Evolutionary conservation across 371 early-diverging fungal genomes (phyloP).

Genomic region (Funneliformis caledonium): DNA sequence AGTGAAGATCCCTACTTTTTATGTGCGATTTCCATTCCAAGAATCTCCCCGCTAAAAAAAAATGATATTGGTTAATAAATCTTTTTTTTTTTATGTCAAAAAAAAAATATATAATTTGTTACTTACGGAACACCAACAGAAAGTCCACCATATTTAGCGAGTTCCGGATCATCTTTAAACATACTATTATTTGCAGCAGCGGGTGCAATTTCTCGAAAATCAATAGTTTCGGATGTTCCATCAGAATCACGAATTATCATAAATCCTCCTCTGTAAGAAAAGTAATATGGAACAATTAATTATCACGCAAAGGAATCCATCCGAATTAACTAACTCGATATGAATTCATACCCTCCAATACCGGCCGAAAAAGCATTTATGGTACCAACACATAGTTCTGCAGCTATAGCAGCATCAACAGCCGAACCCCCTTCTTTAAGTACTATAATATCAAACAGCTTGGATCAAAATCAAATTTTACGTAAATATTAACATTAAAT

Average conservation of each 20-base stretch:
- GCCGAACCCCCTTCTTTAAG: conserved; percentile 95
- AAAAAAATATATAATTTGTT: not conserved
- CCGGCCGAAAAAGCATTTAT: conserved; percentile 96
- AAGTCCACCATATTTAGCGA: conserved; percentile 78
- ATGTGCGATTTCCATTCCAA: conserved; percentile 41
- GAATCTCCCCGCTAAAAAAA: conserved; percentile 31
- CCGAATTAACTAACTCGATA: not conserved
- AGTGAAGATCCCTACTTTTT: not conserved
- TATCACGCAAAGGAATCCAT: not conserved
- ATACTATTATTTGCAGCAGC: conserved; percentile 70
- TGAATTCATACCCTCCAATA: conserved; percentile 73
- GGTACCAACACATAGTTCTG: conserved; percentile 92
- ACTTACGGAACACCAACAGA: conserved; percentile 88
- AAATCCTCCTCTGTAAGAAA: conserved; percentile 85
- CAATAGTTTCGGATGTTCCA: conserved; percentile 65
- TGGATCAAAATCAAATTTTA: not conserved
- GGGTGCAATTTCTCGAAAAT: conserved; percentile 94
- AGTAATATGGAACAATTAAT: not conserved
- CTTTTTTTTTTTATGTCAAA: not conserved
- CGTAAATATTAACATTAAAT: not conserved
- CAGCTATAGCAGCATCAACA: conserved; percentile 96
- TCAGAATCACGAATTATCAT: conserved; percentile 83
- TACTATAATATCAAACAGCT: conserved; percentile 49
- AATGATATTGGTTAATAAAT: not conserved
- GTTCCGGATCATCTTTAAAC: conserved; percentile 68